phyloP scores from a whole-genome alignment of 176 grass and related monocot genomes.

The Hordeum vulgare region MorexV3_pseudomolecules_assembly NC_058520.1:428619446-428619945 shows the following conservation, averaged over 20 bases:
- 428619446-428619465: background rate
- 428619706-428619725: background rate
- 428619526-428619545: background rate
- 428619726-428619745: slow-evolving; percentile 19
- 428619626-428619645: slow-evolving; percentile 19
- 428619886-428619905: background rate
- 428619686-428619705: background rate
- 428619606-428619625: background rate
- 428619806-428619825: background rate
- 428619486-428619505: background rate
- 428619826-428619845: slow-evolving; percentile 20
- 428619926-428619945: background rate
- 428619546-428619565: background rate
- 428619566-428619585: background rate
- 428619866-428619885: background rate
- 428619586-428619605: background rate
- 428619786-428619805: slow-evolving; percentile 27
- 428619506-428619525: background rate
- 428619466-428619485: background rate
- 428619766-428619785: slow-evolving; percentile 21
- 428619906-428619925: background rate
- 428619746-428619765: slow-evolving; percentile 15
- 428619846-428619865: slow-evolving; percentile 1
- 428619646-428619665: slow-evolving; percentile 39
- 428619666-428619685: slow-evolving; percentile 43